Base-by-base conservation (phyloP, 306 rosid species). In the Acacia acuminata region DNA sequence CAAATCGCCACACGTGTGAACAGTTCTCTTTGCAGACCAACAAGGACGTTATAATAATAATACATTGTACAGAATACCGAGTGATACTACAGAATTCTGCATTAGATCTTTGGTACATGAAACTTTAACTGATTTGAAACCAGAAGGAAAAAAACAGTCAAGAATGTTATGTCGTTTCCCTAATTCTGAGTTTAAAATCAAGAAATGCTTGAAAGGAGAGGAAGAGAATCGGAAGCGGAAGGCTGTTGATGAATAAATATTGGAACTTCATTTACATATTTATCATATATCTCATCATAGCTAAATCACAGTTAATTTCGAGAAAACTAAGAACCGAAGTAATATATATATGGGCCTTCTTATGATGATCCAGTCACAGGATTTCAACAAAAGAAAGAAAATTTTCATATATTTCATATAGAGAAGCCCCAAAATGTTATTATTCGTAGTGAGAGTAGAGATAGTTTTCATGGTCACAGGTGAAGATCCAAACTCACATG, bases 401-500 rank as follows among this genome's bases (percentile, higher is more conserved):
- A 15, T 67, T 76, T 75, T 36, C 61, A 58, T 17, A 68, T 68
- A 69, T 38, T 34, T 22, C 34, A 75, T 68, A 68, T 30, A 76
- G 34, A 51, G 16, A 15, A 34, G 27, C 60, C 45, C 10, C 48
- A 17, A 15, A 36, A 17, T 48, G 43, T 38, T 68, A 68, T 68
- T 34, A 44, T 38, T 32, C n/a, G 8, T 32, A 15, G 8, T 3
- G 68, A 63, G 40, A 36, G 8, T 7, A 38, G 42, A 65, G 42
- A 15, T 15, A 65, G n/a, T 24, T 19, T 36, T 67, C 25, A 19
- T 19, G 7, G 80, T 87, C 85, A 94, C 89, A 94, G 90, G 88
- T 87, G 98, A 90, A 94, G 98, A 89, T 94, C 98, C 91, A 94
- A 92, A 88, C 98, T 92, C 82, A 94, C 91, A 84, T 85, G 97